Evolutionary conservation across 23 red algal genomes (phyloP).

Genomic region (Agarophyton chilense): DNA sequence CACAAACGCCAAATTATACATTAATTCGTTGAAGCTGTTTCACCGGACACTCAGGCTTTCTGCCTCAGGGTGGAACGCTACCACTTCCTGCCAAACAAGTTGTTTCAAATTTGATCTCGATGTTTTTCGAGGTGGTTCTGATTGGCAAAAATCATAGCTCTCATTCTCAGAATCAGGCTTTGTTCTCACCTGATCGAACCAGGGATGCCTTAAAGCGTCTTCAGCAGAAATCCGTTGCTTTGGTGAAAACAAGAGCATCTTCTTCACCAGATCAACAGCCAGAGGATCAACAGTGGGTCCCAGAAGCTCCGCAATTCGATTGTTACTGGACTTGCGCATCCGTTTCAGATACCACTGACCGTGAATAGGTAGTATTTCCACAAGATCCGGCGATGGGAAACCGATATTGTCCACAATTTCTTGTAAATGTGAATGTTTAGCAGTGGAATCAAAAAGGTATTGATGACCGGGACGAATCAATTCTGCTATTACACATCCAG

Average conservation of each 20-base stretch:
- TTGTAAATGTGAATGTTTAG: conserved; percentile 76
- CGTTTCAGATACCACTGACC: conserved; percentile 26
- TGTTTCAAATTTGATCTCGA: conserved; percentile 42
- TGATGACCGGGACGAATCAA: conserved; percentile 75
- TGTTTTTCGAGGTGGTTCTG: conserved; percentile 56
- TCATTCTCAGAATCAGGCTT: background rate
- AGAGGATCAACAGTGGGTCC: conserved; percentile 36
- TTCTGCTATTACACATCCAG: conserved; percentile 89
- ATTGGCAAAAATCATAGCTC: conserved; percentile 40
- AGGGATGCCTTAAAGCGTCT: conserved; percentile 81
- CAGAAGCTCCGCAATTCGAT: conserved; percentile 36
- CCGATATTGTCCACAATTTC: conserved; percentile 79
- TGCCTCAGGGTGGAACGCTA: conserved; percentile 66
- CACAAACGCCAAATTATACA: too few relatives aligned
- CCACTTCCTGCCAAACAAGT: conserved; percentile 53
- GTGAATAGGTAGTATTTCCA: conserved; percentile 46
- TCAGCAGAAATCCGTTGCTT: conserved; percentile 67
- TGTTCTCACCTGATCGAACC: conserved; percentile 75
- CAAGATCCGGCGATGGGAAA: conserved; percentile 42
- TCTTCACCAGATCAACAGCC: conserved; percentile 80
- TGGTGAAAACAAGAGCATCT: conserved; percentile 84
- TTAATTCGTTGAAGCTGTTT: background rate
- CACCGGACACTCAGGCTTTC: background rate
- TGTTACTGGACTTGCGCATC: conserved; percentile 15
- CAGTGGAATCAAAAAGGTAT: conserved; percentile 70